Conservation (phyloP, 2,329 filamentous ascomycete genomes). For the Cyphellophora europaea region DNA sequence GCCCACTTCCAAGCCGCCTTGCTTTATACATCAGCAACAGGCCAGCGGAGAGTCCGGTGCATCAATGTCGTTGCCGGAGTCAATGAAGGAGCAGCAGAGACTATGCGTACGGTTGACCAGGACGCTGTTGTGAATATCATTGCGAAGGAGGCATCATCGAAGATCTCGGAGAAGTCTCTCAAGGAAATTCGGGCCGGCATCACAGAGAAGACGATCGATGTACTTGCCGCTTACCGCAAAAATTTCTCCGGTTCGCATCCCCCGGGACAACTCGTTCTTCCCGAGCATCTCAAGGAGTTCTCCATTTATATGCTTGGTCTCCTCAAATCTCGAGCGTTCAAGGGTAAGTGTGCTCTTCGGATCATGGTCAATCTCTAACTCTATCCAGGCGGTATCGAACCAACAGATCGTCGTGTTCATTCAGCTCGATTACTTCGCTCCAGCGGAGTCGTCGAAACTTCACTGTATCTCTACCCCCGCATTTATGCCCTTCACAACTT, state of each 20-base stretch:
- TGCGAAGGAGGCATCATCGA: slow-evolving; percentile 84
- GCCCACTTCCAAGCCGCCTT: slow-evolving; percentile 95
- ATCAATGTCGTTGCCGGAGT: slow-evolving; percentile 90
- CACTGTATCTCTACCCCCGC: slow-evolving; percentile 87
- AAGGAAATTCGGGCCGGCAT: slow-evolving; percentile 78
- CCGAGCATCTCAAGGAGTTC: slow-evolving; percentile 92
- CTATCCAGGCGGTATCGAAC: slow-evolving; percentile 64
- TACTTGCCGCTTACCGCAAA: slow-evolving; percentile 85
- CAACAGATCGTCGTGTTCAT: slow-evolving; percentile 80
- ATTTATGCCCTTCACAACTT: slow-evolving; percentile 90
- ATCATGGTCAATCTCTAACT: neutral
- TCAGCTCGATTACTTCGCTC: slow-evolving; percentile 83
- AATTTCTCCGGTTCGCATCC: slow-evolving; percentile 81
- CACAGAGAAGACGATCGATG: slow-evolving; percentile 86
- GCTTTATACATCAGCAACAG: slow-evolving; percentile 84
- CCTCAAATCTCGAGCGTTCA: slow-evolving; percentile 85
- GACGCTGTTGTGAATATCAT: slow-evolving; percentile 83
- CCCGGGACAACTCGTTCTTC: slow-evolving; percentile 85
- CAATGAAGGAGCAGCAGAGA: slow-evolving; percentile 71
- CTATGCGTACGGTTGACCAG: slow-evolving; percentile 89
- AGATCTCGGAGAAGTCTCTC: slow-evolving; percentile 64
- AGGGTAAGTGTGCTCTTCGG: slow-evolving; percentile 44
- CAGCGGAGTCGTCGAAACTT: slow-evolving; percentile 78
- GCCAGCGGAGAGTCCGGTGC: slow-evolving; percentile 83
- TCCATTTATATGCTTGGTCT: slow-evolving; percentile 91